Base-by-base conservation (phyloP, 495 filamentous ascomycete genomes). In the Hypoxylon fuscum region DNA sequence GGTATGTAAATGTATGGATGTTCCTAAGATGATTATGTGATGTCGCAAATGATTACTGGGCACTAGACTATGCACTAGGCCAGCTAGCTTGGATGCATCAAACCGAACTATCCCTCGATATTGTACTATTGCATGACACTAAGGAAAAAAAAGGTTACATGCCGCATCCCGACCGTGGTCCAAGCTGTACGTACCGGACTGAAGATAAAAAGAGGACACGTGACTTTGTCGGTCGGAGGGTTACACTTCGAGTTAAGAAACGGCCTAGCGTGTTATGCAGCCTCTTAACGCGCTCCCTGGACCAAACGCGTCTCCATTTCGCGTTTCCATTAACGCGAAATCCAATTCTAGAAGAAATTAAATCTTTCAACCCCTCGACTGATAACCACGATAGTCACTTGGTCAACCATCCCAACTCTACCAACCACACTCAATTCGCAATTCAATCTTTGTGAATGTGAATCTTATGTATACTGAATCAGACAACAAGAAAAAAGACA, bases 271-370 rank as follows among this genome's bases (percentile, higher is more conserved):
- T 27, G 0, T 10, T 63, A 67, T 70, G 69, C 66, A 65, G 65
- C 62, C 69, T 62, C 69, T 72, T 38, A 69, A 72, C 69, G 62
- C 69, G 69, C 45, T 47, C 43, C 35, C 40, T n/a, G 5, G 32
- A 5, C 10, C 46, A 54, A 59, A 54, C 63, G 63, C 63, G 63
- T 62, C 47, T 54, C 53, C 52, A 53, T 58, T 43, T 51, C 59
- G 64, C 49, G 53, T 67, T 38, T 34, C 49, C 40, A 55, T 67
- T 62, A 62, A 67, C 59, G 53, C 64, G 58, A 62, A 40, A 42
- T 55, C 32, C 20, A 15, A 41, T 15, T 8, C 18, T 32, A 11
- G 40, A 7, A n/a, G 50, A 65, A 49, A 66, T 53, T 55, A 50
- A 58, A 66, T 60, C 61, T 55, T 50, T 49, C 37, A 43, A 52